Base-by-base conservation (phyloP, 2,329 filamentous ascomycete genomes). In the Ophiostoma ulmi region DNA sequence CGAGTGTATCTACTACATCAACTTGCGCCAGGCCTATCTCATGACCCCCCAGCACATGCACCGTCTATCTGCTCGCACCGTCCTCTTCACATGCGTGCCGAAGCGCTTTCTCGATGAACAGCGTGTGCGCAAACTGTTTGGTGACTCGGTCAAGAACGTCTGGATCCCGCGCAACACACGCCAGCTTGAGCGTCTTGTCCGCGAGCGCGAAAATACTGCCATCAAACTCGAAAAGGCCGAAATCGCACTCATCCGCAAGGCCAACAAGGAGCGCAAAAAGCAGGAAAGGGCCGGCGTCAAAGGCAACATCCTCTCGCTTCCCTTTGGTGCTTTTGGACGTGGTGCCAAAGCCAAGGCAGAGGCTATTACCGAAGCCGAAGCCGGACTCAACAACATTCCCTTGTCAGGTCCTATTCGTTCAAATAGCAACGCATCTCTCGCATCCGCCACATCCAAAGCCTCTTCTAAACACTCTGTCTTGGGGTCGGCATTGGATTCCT, bases 1-100 rank as follows among this genome's bases (percentile, higher is more conserved):
- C 73, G 95, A 99, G 80, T 90, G 90, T 77, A 90, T 99, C 76
- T 98, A 90, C 85, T 97, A 93, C 80, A 92, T 97, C 82, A 97
- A 97, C 76, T 81, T 98, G 69, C 91, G 94, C 74, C 95, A 98
- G 81, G 94, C 94, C 0, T 98, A 96, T 81, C 87, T 94, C n/a
- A 84, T 97, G 71, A 92, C 93, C 1, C 93, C 92, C 0, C 84
- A 91, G 68, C 94, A 97, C 77, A 87, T 93, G 38, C 90, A 89
- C 75, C 90, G 94, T 22, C 88, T 98, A 61, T 97, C 94, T 0
- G 93, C 94, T 0, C 88, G 93, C 38, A 97, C 94, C 0, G 93
- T 98, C 7, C 86, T 99, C n/a, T 97, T 97, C 79, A 91, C 93
- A 0, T 91, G 91, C 1, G 92, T 97, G 0, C 94, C 94, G 0